phyloP scores from a whole-genome alignment of 2,329 filamentous ascomycete species.

The Xylaria sp. region DNA sequence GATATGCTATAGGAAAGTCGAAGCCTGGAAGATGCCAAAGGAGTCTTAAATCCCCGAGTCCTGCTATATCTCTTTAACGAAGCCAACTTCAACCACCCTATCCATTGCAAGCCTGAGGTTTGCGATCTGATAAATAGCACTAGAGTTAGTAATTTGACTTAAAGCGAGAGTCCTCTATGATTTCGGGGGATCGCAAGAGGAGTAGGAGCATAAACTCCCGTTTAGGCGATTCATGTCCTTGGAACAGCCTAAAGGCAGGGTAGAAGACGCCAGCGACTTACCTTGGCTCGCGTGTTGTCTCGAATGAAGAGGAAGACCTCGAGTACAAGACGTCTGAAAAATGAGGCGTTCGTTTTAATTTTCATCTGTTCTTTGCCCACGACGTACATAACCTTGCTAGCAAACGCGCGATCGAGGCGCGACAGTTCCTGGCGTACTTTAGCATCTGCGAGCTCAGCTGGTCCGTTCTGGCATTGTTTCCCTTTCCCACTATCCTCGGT shows the following conservation, averaged over 20 bases:
- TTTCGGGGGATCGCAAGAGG: no score
- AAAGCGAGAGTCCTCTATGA: no score
- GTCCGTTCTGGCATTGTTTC: constrained; percentile 6
- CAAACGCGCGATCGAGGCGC: constrained; percentile 50
- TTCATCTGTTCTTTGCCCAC: constrained; percentile 68
- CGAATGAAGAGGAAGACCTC: constrained; percentile 66
- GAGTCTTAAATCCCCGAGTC: neutral
- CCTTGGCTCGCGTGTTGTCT: constrained; percentile 70
- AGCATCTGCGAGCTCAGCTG: constrained; percentile 38
- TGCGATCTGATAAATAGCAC: no score
- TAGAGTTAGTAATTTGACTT: no score
- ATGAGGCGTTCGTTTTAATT: constrained; percentile 45
- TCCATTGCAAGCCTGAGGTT: constrained; percentile 65
- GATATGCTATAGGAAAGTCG: neutral
- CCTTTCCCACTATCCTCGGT: constrained; percentile 7
- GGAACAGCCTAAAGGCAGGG: no score
- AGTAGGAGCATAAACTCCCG: no score
- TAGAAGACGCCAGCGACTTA: no score
- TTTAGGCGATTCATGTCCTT: no score
- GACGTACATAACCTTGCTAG: constrained; percentile 59
- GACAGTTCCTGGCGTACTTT: constrained; percentile 48
- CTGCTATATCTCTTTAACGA: constrained; percentile 65
- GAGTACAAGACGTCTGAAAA: constrained; percentile 54
- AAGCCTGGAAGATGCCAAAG: neutral
- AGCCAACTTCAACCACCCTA: constrained; percentile 70